A percentile compares a stretch with the other conserved stretches of the same genome.
These are phyloP conservation scores for Oryza meyeriana DNA, from an alignment of 176 grass and related monocot genomes.

Conservation along the genomic window DNA sequence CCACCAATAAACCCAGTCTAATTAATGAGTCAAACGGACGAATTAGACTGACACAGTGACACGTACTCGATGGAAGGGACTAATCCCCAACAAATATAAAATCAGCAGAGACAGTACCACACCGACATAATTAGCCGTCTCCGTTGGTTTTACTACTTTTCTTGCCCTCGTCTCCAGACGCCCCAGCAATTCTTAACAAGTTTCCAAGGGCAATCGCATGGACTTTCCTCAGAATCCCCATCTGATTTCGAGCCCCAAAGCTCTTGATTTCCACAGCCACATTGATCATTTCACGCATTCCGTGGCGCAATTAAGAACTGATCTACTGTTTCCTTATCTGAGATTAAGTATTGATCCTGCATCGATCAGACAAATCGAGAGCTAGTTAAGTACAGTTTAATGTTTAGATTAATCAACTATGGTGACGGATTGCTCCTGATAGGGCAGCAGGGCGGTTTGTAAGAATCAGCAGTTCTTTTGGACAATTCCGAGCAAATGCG, in stretches of 20 bases:
- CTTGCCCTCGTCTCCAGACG: neutral
- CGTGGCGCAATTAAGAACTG: neutral
- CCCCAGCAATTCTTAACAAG: neutral
- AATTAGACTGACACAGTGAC: neutral
- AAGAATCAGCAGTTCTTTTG: neutral
- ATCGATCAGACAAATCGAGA: neutral
- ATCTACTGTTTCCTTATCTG: too few species aligned
- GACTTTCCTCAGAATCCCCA: conserved; percentile 21
- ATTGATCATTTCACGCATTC: conserved; percentile 7
- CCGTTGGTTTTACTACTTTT: neutral
- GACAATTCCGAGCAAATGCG: neutral
- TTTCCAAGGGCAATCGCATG: neutral
- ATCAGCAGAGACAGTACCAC: neutral
- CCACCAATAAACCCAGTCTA: neutral
- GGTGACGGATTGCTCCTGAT: neutral
- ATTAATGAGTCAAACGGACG: neutral
- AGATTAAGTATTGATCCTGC: neutral
- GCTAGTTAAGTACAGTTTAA: neutral
- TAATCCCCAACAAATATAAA: neutral
- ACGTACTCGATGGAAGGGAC: neutral
- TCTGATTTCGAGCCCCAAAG: conserved; percentile 20
- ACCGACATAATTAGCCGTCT: conserved; percentile 21
- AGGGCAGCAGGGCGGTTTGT: neutral
- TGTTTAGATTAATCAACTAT: neutral
- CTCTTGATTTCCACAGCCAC: conserved; percentile 4